These are phyloP conservation scores for Yamadazyma triangularis DNA, from an alignment of 1,139 yeast species.

Conservation along the genomic window DNA sequence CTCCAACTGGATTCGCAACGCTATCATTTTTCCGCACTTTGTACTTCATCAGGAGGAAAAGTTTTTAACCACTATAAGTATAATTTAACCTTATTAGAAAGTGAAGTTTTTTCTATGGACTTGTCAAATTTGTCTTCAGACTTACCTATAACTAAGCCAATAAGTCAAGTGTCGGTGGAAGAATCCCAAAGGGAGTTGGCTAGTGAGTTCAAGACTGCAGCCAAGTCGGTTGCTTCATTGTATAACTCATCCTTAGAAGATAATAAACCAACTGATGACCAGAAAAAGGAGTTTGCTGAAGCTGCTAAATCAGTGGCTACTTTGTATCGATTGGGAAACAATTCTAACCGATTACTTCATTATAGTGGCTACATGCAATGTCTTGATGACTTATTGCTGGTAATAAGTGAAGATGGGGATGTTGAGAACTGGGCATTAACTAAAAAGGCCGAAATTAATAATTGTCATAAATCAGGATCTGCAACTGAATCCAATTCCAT, in stretches of 20 bases:
- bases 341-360: constrained; percentile 36
- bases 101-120: constrained; percentile 40
- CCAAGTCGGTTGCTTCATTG: constrained; percentile 41
- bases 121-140: constrained; percentile 49
- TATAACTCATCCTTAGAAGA: constrained; percentile 18
- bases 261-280: constrained; percentile 1
- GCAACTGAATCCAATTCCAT: not conserved
- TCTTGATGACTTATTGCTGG: constrained; percentile 48
- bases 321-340: constrained; percentile 50
- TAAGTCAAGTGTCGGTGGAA: constrained; percentile 38
- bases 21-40: too few relatives aligned
- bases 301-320: constrained; percentile 67
- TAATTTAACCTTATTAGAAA: too few relatives aligned
- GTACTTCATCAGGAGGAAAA: not conserved
- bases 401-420: constrained; percentile 45
- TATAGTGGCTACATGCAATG: constrained; percentile 56
- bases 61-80: not conserved
- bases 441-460: constrained; percentile 44
- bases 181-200: constrained; percentile 42
- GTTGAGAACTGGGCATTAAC: constrained; percentile 51
- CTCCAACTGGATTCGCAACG: too few relatives aligned
- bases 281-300: constrained; percentile 49
- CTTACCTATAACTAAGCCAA: constrained; percentile 46
- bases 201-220: constrained; percentile 41
- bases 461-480: constrained; percentile 6